Evolutionary conservation across 2,329 filamentous ascomycete species (phyloP), one percentile per base, ranked within the genome.

Genomic region (Cladophialophora yegresii): DNA sequence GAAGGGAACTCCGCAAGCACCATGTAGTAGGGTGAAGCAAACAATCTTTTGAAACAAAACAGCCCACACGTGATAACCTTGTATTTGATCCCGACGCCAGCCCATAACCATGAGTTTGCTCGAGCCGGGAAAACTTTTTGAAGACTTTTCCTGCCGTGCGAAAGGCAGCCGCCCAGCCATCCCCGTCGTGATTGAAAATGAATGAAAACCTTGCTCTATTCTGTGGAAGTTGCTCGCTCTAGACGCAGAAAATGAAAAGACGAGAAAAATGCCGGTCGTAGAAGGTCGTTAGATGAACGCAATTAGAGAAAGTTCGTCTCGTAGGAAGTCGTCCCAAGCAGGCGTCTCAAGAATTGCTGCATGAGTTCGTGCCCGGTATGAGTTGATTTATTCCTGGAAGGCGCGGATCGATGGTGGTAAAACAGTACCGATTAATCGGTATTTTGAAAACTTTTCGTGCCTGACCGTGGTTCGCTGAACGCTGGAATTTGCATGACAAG

Each of bases 191-290:
- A 66, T 63, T 64, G 62, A 66, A 64, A 66, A 65, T 62, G 32
- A 49, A 62, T 43, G 50, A 23, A 59, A 63, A 64, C 26, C 33
- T 56, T 32, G 54, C 53, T 66, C 64, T 68, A 68, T 66, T 58
- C 58, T 60, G 53, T 49, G 45, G 55, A 61, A 56, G 58, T 61
- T 66, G 63, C 63, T 62, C 66, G 64, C 64, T 68, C 56, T 64
- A 68, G 63, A 68, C 66, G 66, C 66, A 51, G 63, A 63, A 68
- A 60, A 68, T 64, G 58, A 58, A 64, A 64, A 63, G 66, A 68
- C 58, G 47, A 56, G 57, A 68, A 68, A 58, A 58, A 59, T 62
- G 50, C 64, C 59, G 33, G 43, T 64, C 61, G 51, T 63, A 64
- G 64, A 64, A 65, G 51, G 66, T 68, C 66, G 64, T 68, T 62